Evolutionary conservation across 1,284 basidiomycete genomes (phyloP), one percentile per base, ranked within the genome.

Genomic region (Boletellus deceptivus): DNA sequence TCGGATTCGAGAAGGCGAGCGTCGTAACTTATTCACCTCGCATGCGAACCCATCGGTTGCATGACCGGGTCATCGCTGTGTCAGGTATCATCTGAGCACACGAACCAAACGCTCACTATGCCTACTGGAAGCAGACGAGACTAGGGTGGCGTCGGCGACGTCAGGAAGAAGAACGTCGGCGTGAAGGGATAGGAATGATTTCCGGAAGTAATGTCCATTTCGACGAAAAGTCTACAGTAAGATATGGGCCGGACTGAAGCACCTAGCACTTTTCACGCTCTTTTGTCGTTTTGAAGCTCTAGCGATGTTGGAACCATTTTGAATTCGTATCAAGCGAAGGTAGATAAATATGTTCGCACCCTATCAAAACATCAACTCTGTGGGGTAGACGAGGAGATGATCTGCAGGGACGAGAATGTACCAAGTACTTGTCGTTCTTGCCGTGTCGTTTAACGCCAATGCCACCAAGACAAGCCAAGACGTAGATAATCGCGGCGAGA

Each of bases 401-500:
- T 84, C 81, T 84, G 80, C 79, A 64, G 67, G 71, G 69, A 62
- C 57, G 55, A 60, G 34, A 31, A n/a, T 35, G 34, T 35, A 35
- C 34, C 6, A 35, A n/a, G 34, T 35, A 35, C 34, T n/a, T n/a
- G 22, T 67, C 46, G 25, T 42, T 85, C 57, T 85, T 57, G 83
- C 83, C 81, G 75, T 64, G 78, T 75, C 67, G 83, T 86, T 85
- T 86, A 85, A 83, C 83, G 76, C 69, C 74, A 62, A 69, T 70
- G 75, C 78, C 49, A 78, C 69, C 68, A 68, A 55, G 59, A 58
- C 59, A 41, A 35, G 52, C 14, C 76, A 69, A 65, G 73, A 72
- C 75, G 81, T 82, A 80, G 83, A 85, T 85, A 84, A 73, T 73
- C 76, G 70, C 76, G 82, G 82, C 79, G 8, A 33, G 9, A 34